Conservation (phyloP, 441 rosid genomes). For the Cnidoscolus chayamansa region DNA sequence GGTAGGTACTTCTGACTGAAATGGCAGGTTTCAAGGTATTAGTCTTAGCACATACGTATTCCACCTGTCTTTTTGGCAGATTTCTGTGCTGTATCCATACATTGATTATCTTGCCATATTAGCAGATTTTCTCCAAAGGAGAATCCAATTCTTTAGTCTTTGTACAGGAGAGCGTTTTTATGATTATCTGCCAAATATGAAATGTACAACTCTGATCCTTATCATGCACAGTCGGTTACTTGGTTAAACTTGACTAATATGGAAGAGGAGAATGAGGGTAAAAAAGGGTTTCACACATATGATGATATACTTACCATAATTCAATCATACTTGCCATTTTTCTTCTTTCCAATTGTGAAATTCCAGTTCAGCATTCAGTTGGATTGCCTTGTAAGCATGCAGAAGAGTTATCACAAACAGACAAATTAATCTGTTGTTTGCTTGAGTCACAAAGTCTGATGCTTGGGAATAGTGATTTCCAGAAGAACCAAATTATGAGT, state of each 20-base stretch:
- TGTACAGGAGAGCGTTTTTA: not conserved
- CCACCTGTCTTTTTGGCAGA: not conserved
- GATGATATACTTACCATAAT: slow-evolving; percentile 2
- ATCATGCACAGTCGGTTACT: not conserved
- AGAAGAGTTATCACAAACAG: not conserved
- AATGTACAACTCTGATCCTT: not conserved
- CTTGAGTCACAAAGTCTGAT: not conserved
- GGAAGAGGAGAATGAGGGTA: not conserved
- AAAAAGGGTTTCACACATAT: not conserved
- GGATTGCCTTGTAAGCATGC: not conserved
- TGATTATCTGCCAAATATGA: not conserved
- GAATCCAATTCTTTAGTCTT: slow-evolving; percentile 5
- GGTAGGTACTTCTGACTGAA: slow-evolving; percentile 10
- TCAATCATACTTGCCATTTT: not conserved
- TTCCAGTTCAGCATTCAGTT: not conserved
- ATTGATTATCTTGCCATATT: not conserved
- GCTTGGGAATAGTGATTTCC: slow-evolving; percentile 2
- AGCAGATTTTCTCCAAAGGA: not conserved
- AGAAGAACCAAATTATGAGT: not conserved
- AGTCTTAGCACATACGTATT: not conserved
- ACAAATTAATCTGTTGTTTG: not conserved
- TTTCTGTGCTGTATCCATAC: not conserved
- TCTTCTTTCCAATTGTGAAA: not conserved
- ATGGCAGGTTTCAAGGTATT: not conserved
- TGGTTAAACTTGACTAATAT: slow-evolving; percentile 4